Evolutionary conservation across 169 alveolate species (phyloP).

Genomic region (Theileria orientalis): DNA sequence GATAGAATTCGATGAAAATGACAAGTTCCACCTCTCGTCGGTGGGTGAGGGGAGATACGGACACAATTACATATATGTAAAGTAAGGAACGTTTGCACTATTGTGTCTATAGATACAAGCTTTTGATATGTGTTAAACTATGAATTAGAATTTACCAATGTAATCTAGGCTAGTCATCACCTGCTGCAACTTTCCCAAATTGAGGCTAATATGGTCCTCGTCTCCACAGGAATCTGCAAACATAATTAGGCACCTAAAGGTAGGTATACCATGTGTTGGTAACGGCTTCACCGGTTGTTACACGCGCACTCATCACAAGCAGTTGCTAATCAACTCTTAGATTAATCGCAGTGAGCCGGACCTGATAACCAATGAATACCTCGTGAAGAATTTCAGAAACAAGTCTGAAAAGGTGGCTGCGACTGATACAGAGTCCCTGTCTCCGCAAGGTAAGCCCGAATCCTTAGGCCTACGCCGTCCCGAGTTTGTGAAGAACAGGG

Average conservation of each 20-base stretch:
- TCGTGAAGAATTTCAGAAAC: conserved; percentile 26
- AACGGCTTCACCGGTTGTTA: too few relatives aligned
- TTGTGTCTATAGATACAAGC: too few relatives aligned
- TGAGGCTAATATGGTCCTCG: conserved; percentile 60
- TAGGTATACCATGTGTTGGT: too few relatives aligned
- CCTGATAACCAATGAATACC: conserved; percentile 9
- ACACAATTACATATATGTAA: conserved; percentile 37
- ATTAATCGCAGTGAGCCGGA: conserved; percentile 58
- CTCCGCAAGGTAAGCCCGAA: neutral
- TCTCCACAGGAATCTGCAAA: conserved; percentile 57
- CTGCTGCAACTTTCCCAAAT: conserved; percentile 61
- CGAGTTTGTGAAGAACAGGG: conserved; percentile 58
- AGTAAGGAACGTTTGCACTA: neutral
- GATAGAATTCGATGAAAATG: conserved; percentile 58
- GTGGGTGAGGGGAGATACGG: conserved; percentile 24
- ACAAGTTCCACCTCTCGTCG: conserved; percentile 62
- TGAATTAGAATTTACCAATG: too few relatives aligned
- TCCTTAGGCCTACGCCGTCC: conserved; percentile 26
- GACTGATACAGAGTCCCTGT: neutral
- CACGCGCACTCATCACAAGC: neutral
- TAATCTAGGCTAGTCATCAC: conserved; percentile 23
- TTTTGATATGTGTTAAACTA: too few relatives aligned
- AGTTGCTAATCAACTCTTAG: neutral
- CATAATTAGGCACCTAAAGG: conserved; percentile 35
- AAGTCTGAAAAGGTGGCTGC: neutral